Base-by-base conservation (phyloP, 2,329 filamentous ascomycete genomes). In the Arthrobotrys conoides region DNA sequence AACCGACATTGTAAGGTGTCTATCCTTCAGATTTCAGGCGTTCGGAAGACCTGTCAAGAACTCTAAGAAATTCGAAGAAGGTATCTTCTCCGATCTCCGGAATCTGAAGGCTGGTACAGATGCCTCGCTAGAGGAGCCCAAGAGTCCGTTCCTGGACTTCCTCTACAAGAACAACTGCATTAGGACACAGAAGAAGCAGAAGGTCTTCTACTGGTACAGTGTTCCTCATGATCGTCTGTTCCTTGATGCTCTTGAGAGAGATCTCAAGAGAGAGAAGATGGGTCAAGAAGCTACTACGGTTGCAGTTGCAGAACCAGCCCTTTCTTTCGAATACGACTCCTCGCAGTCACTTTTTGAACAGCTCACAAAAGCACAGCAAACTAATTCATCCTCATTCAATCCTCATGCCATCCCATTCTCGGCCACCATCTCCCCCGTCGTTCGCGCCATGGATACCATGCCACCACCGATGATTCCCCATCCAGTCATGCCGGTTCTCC, bases 161-260 rank as follows among this genome's bases (percentile, higher is more conserved):
- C 88, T 99, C 53, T 99, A 99, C 90, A 99, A 99, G 89, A 99
- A 99, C 89, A 99, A 99, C 88, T 99, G 96, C 89, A 99, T 99
- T 82, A 91, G 96, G 82, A 99, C 96, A 44, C 96, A 99, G 86
- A 99, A 99, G 90, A 99, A 99, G 89, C 96, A 99, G 84, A 99
- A 99, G 88, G 96, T 99, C 81, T 99, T 99, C 84, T 99, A 98
- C 87, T 99, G 96, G 96, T 99, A 98, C 87, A 97, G 94, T 87
- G 96, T 99, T 59, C 96, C 96, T 0, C 96, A 99, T 85, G 96
- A 99, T 86, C 91, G 96, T 69, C 90, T 99, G 65, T 99, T 99
- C 86, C 91, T 99, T 82, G 96, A 99, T 87, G 96, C 96, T 46
- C 88, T 99, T 82, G 96, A 99, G 88, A 92, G 96, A 81, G 96